Conservation (phyloP, 2,329 filamentous ascomycete genomes). For the Fusarium aywerte region DNA sequence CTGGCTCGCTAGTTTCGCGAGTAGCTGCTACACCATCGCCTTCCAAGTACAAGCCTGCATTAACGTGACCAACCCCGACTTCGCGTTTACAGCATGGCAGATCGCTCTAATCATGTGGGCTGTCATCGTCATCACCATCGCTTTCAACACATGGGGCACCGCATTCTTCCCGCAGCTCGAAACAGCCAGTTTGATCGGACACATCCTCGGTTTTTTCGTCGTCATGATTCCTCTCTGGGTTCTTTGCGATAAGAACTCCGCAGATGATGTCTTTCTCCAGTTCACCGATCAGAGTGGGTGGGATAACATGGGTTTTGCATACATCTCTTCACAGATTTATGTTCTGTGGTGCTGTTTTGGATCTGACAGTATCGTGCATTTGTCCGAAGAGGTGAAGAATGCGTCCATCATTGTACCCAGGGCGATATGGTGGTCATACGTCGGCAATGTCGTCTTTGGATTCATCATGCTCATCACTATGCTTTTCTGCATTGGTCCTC, state of each 20-base stretch:
- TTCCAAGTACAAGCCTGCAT: constrained; percentile 31
- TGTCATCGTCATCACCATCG: constrained; percentile 23
- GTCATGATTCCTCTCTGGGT: constrained; percentile 31
- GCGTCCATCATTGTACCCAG: constrained; percentile 13
- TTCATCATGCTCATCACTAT: constrained; percentile 32
- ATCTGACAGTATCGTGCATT: constrained; percentile 27
- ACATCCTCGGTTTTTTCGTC: constrained; percentile 16
- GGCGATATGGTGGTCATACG: constrained; percentile 26
- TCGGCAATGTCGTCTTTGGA: constrained; percentile 16
- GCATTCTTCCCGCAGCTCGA: constrained; percentile 28
- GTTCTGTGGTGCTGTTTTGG: constrained; percentile 31
- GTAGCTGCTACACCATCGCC: constrained; percentile 29
- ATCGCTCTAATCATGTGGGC: constrained; percentile 33
- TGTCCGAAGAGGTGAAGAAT: constrained; percentile 23
- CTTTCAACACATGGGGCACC: constrained; percentile 26
- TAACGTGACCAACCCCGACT: constrained; percentile 27
- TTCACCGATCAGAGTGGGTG: constrained; percentile 29
- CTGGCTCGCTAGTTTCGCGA: constrained; percentile 30
- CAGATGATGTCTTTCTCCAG: constrained; percentile 18
- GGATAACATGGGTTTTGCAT: constrained; percentile 31
- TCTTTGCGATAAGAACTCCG: constrained; percentile 22
- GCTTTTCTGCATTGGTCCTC: constrained; percentile 30
- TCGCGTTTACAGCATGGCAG: constrained; percentile 22
- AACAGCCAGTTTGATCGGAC: constrained; percentile 11
- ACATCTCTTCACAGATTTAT: constrained; percentile 27